These are phyloP conservation scores for Clitopilus passeckerianus DNA, from an alignment of 768 basidiomycete genomes.

Conservation along the genomic window DNA sequence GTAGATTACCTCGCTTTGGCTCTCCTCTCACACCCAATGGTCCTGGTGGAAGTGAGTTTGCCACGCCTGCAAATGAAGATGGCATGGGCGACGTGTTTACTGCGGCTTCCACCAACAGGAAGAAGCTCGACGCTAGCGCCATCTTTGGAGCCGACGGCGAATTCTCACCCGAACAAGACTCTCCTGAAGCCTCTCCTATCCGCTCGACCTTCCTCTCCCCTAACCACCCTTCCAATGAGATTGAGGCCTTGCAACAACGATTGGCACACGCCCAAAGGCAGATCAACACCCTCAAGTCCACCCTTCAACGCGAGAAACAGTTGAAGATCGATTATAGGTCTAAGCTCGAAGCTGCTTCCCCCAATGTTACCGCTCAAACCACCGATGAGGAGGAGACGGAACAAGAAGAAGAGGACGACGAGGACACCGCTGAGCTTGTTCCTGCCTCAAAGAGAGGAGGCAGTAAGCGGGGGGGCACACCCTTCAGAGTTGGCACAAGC, in stretches of 20 bases:
- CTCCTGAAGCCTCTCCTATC: slow-evolving; percentile 56
- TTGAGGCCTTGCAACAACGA: slow-evolving; percentile 75
- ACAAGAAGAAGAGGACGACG: slow-evolving; percentile 35
- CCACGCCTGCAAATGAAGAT: slow-evolving; percentile 48
- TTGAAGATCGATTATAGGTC: slow-evolving; percentile 63
- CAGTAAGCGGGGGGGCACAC: slow-evolving; percentile 38
- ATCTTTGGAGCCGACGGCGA: slow-evolving; percentile 35
- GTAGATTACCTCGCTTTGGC: slow-evolving; percentile 60
- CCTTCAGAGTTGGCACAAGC: slow-evolving; percentile 50
- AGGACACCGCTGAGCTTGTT: slow-evolving; percentile 35
- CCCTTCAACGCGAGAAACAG: slow-evolving; percentile 80
- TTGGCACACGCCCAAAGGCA: slow-evolving; percentile 86
- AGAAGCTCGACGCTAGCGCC: slow-evolving; percentile 40
- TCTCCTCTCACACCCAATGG: slow-evolving; percentile 72
- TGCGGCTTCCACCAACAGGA: slow-evolving; percentile 59
- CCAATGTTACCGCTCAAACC: slow-evolving; percentile 17
- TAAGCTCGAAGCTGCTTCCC: slow-evolving; percentile 39
- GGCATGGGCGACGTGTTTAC: slow-evolving; percentile 67
- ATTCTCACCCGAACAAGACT: slow-evolving; percentile 41
- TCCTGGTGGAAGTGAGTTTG: slow-evolving; percentile 38
- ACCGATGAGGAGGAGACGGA: slow-evolving; percentile 43
- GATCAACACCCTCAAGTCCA: slow-evolving; percentile 75
- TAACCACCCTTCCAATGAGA: slow-evolving; percentile 75
- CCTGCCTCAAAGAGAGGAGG: slow-evolving; percentile 21
- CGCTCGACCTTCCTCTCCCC: slow-evolving; percentile 58